phyloP scores from a whole-genome alignment of 805 yeast species.

The Lipomyces orientalis region DNA sequence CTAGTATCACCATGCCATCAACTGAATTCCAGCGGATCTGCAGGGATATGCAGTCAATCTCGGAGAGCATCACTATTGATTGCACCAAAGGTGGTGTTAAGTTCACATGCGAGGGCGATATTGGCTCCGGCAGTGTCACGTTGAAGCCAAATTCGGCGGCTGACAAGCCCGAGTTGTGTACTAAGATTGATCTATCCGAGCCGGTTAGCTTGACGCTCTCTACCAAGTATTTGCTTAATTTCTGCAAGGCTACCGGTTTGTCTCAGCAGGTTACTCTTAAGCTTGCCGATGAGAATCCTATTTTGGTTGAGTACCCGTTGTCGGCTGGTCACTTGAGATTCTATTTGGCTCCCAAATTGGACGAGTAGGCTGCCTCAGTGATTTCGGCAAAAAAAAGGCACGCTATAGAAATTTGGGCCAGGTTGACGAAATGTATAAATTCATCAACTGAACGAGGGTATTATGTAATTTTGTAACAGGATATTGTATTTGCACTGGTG shows the following conservation, averaged over 20 bases:
- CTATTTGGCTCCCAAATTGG: conserved; percentile 97
- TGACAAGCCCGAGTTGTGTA: conserved; percentile 77
- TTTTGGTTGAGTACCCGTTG: conserved; percentile 88
- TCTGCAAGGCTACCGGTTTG: conserved; percentile 86
- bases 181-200: conserved; percentile 76
- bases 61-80: conserved; percentile 83
- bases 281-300: conserved; percentile 90
- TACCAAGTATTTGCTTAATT: conserved; percentile 85
- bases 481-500: conserved; percentile 1
- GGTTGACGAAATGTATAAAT: not conserved
- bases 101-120: conserved; percentile 88
- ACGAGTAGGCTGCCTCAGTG: conserved; percentile 52
- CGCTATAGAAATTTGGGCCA: not conserved
- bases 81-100: conserved; percentile 92
- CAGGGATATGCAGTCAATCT: conserved; percentile 82
- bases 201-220: conserved; percentile 92
- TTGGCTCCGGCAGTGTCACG: conserved; percentile 85
- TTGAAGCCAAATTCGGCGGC: conserved; percentile 83
- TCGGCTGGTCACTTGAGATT: conserved; percentile 92
- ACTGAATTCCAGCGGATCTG: conserved; percentile 86
- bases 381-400: not conserved
- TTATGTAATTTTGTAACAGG: not conserved
- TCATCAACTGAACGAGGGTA: not conserved
- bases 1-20: conserved; percentile 85
- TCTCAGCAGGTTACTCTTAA: conserved; percentile 79